Conservation (phyloP, 164 flowering plant species). For the Annona squamosa region DNA sequence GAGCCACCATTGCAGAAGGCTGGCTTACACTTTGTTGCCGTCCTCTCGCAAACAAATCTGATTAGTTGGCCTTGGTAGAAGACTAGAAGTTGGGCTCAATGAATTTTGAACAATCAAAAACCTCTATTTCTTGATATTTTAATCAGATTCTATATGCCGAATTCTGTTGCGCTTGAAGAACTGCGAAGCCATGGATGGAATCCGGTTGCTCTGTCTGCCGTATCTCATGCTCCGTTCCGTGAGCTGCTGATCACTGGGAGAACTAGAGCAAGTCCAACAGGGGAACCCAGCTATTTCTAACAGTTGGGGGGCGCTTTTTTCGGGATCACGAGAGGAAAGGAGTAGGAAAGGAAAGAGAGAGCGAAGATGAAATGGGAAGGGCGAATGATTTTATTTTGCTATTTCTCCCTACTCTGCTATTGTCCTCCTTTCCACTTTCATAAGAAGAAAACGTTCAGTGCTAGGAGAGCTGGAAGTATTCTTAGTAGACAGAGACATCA, state of each 20-base stretch:
- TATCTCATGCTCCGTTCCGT: background rate
- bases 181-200: background rate
- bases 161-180: background rate
- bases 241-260: background rate
- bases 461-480: conserved; percentile 15
- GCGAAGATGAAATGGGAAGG: background rate
- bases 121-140: too few species aligned
- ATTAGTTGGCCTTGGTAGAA: background rate
- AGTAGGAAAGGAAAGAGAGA: background rate
- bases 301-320: background rate
- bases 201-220: background rate
- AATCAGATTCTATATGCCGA: background rate
- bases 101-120: too few species aligned
- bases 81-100: too few species aligned
- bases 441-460: conserved; percentile 8
- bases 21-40: background rate
- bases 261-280: background rate
- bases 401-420: conserved; percentile 1
- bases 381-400: background rate
- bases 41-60: background rate
- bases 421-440: background rate
- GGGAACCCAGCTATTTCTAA: background rate
- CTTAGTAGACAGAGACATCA: conserved; percentile 14
- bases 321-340: background rate
- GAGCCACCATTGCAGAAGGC: background rate